phyloP scores from a whole-genome alignment of 1,284 basidiomycete species.

The Apiotrichum akiyoshidainum region DNA sequence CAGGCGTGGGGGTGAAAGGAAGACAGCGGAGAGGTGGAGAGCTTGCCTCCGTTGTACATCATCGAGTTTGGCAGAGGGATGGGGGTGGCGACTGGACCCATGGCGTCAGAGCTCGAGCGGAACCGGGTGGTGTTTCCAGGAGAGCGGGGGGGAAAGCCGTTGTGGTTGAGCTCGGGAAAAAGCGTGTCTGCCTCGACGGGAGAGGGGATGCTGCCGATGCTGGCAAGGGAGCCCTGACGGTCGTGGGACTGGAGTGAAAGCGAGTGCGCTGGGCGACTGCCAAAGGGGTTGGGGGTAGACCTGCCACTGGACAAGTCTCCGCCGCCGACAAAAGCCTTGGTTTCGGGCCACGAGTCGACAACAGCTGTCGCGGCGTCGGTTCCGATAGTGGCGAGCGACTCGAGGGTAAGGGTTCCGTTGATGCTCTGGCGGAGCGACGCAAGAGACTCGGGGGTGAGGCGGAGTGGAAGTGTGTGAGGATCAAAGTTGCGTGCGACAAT shows the following conservation, averaged over 20 bases:
- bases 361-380: neutral
- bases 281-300: neutral
- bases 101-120: neutral
- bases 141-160: neutral
- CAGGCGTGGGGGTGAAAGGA: neutral
- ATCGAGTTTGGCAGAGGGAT: neutral
- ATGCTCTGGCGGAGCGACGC: slow-evolving; percentile 30
- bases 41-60: neutral
- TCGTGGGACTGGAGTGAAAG: neutral
- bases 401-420: slow-evolving; percentile 42
- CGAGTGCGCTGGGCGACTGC: neutral
- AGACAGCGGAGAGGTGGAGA: slow-evolving; percentile 2
- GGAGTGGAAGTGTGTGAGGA: slow-evolving; percentile 40
- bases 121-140: neutral
- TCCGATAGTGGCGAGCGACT: slow-evolving; percentile 29
- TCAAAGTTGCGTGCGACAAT: slow-evolving; percentile 56
- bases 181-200: slow-evolving; percentile 7
- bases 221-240: slow-evolving; percentile 14
- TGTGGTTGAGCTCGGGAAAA: neutral
- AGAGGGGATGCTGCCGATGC: slow-evolving; percentile 15
- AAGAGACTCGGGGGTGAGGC: slow-evolving; percentile 30
- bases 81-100: neutral
- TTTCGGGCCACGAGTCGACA: slow-evolving; percentile 29
- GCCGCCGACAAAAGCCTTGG: slow-evolving; percentile 43
- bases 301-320: slow-evolving; percentile 35